A percentile compares a stretch with the other conserved stretches of the same genome.
Evolutionary conservation across 257 asterid genomes (phyloP).

Genomic region (Oldenlandia corymbosa): DNA sequence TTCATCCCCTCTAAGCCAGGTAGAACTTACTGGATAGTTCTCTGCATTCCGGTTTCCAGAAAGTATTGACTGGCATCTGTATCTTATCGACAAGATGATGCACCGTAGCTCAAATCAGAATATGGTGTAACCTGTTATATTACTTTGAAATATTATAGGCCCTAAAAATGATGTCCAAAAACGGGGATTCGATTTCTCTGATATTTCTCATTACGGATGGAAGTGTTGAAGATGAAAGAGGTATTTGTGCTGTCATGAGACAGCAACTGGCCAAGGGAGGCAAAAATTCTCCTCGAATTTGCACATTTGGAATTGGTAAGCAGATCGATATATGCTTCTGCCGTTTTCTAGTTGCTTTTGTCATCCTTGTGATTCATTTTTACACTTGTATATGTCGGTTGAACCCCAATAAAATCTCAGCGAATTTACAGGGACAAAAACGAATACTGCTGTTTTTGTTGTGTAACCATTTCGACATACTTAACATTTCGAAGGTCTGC

Average conservation of each 20-base stretch:
- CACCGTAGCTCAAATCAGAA: too few species aligned
- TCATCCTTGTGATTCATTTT: background rate
- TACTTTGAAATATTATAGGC: constrained; percentile 48
- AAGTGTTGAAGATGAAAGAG: constrained; percentile 76
- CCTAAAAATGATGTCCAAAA: constrained; percentile 49
- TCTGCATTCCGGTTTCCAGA: background rate
- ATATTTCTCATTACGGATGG: constrained; percentile 82
- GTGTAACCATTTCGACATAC: constrained; percentile 2
- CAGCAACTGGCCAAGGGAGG: constrained; percentile 43
- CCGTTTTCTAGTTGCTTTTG: constrained; percentile 8
- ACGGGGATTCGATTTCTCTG: constrained; percentile 40
- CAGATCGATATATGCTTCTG: constrained; percentile 4
- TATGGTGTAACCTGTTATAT: background rate
- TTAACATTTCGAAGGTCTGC: background rate
- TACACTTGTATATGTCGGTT: background rate
- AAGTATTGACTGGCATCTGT: background rate
- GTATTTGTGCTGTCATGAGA: constrained; percentile 51
- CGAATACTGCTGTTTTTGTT: background rate
- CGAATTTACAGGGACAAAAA: background rate
- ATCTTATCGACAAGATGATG: background rate
- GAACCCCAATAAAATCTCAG: background rate
- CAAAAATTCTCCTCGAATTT: constrained; percentile 53
- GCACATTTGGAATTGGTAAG: constrained; percentile 86
- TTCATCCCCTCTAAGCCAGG: constrained; percentile 60
- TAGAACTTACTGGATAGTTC: constrained; percentile 4